Percentiles rank a stretch among this genome's conserved stretches.
Conservation (phyloP, 2,329 filamentous ascomycete species). For the Pseudogymnoascus sp. region DNA sequence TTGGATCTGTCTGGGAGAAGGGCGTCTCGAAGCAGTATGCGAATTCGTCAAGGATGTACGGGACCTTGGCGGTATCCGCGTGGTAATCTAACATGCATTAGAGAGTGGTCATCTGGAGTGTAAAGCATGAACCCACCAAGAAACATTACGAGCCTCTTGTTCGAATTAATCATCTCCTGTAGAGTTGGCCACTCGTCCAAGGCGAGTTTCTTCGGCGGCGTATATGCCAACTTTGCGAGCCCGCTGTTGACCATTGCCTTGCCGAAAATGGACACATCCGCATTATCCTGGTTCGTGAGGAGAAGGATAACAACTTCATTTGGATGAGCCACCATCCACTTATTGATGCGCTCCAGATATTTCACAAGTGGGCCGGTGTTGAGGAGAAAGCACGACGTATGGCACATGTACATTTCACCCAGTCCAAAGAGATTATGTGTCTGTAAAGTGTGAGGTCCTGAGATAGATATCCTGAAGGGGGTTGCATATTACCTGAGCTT, state of each 20-base stretch:
- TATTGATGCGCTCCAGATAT: slow-evolving; percentile 52
- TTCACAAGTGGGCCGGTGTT: slow-evolving; percentile 50
- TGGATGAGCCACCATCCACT: slow-evolving; percentile 52
- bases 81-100: slow-evolving; percentile 49
- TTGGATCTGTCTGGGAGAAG: slow-evolving; percentile 54
- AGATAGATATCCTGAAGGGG: slow-evolving; percentile 47
- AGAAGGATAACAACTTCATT: slow-evolving; percentile 58
- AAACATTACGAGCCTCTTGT: slow-evolving; percentile 63
- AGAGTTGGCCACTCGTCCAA: slow-evolving; percentile 63
- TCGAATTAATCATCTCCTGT: slow-evolving; percentile 53
- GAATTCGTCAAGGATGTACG: slow-evolving; percentile 60
- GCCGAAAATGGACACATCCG: slow-evolving; percentile 48
- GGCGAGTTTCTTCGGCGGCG: slow-evolving; percentile 28
- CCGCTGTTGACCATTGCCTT: slow-evolving; percentile 21
- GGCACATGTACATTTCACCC: slow-evolving; percentile 42
- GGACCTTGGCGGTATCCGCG: slow-evolving; percentile 41
- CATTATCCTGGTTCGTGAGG: slow-evolving; percentile 55
- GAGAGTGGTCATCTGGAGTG: neutral
- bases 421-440: neutral
- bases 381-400: slow-evolving; percentile 54
- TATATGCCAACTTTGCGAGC: slow-evolving; percentile 24
- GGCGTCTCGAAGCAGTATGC: slow-evolving; percentile 66
- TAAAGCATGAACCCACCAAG: slow-evolving; percentile 44
- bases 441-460: slow-evolving; percentile 27
- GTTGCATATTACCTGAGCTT: slow-evolving; percentile 47